Base-by-base conservation (phyloP, 306 rosid genomes). In the Heteromeles arbutifolia region DNA sequence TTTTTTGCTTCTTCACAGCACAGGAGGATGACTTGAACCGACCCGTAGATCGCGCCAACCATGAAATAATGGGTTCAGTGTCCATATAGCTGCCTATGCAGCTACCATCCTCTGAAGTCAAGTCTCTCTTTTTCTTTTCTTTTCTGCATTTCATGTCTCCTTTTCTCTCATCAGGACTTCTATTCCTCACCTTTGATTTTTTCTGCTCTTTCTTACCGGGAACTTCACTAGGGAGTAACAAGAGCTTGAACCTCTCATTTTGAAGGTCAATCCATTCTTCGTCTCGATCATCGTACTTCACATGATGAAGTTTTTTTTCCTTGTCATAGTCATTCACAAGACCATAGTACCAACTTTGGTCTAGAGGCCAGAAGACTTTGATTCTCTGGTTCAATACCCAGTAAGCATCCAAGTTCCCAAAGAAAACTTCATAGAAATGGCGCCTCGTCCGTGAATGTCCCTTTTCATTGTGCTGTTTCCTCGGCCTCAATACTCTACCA, bases 351-450 rank as follows among this genome's bases (percentile, higher is more conserved):
- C 99, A 96, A 78, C 83, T 90, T 79, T 92, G 92, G 79, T 96
- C 99, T 85, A 96, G 81, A 67, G 99, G 99, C 99, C 99, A 96
- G 79, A 89, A 92, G 62, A 96, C 86, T 82, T 96, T 96, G 78
- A 96, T 89, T 80, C 83, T 81, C 74, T 86, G 84, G 78, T 92
- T 88, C 83, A 92, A 53, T 43, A 90, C 84, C 99, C 97, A 96
- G 65, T 81, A 43, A 65, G 83, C 88, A 92, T 90, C 91, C 79
- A 89, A 78, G 78, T 96, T 88, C 65, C 74, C 84, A 8, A 80
- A 85, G 71, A 78, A 83, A 57, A 96, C 75, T 78, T 96, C 98
- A 85, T 96, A 96, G 75, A 90, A 96, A 78, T 96, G 99, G 21
- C 99, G 96, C 79, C 99, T 87, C 83, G 89, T 92, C 80, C 98